Evolutionary conservation across 192 early-diverging fungal species (phyloP).

Genomic region (Backusella australiensis): DNA sequence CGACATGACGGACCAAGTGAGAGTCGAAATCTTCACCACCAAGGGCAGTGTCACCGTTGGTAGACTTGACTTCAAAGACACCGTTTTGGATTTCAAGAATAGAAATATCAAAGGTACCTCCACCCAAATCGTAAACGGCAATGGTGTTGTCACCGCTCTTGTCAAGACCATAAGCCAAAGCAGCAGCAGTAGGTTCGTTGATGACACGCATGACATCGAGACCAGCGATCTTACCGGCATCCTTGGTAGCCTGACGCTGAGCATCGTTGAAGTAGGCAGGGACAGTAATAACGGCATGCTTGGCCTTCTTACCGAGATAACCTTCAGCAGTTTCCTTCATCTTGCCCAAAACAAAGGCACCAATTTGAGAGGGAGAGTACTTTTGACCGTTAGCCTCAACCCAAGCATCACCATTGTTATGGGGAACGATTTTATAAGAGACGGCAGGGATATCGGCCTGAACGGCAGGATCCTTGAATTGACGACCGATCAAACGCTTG

Average conservation of each 20-base stretch:
- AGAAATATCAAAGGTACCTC: constrained; percentile 92
- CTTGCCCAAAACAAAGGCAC: constrained; percentile 96
- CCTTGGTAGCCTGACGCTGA: constrained; percentile 86
- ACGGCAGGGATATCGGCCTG: constrained; percentile 89
- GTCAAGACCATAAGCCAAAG: constrained; percentile 81
- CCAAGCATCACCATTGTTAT: constrained; percentile 98
- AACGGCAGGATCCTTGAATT: constrained; percentile 85
- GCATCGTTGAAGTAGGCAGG: constrained; percentile 93
- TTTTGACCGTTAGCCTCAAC: constrained; percentile 91
- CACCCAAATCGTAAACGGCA: constrained; percentile 89
- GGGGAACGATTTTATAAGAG: constrained; percentile 93
- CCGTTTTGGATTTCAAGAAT: constrained; percentile 87
- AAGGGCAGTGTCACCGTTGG: constrained; percentile 80
- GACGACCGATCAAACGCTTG: constrained; percentile 96
- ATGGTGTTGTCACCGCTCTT: constrained; percentile 66
- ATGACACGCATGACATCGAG: constrained; percentile 81
- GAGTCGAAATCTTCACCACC: constrained; percentile 63
- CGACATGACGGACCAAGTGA: constrained; percentile 64
- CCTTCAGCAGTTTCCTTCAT: constrained; percentile 97
- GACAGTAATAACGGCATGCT: constrained; percentile 89
- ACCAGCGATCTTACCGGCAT: constrained; percentile 80
- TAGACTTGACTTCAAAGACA: constrained; percentile 91
- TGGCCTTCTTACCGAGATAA: constrained; percentile 75
- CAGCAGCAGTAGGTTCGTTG: constrained; percentile 87
- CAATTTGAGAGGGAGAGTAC: constrained; percentile 96